Evolutionary conservation across 495 filamentous ascomycete genomes (phyloP), one percentile per base, ranked within the genome.

Genomic region (Cercophora newfieldiana): DNA sequence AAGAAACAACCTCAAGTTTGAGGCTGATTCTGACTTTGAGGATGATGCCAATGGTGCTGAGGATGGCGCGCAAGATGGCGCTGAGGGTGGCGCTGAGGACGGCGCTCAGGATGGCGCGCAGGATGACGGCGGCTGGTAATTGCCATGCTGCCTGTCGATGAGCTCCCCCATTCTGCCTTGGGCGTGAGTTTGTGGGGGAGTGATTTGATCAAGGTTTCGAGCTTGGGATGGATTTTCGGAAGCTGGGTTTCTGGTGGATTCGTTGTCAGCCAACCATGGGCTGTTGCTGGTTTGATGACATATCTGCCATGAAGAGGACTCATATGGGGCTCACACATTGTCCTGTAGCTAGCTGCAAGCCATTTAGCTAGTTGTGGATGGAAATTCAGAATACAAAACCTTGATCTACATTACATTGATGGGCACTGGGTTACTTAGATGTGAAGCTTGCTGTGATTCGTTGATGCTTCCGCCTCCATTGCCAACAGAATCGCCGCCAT

Each of bases 1-100:
- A n/a, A 75, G 65, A 2, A 71, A 75, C 31, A 74, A 79, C 12
- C 78, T 89, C 0, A 79, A 79, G 24, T 90, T 90, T 50, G 83
- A 88, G 63, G 86, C 86, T 28, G 87, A 91, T 57, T 85, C 83
- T 1, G 87, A 90, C 62, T 82, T 89, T n/a, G 80, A 83, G 21
- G 80, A 79, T 0, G 72, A 69, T 4, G 80, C 66, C 14, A 65
- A 66, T 5, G 65, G 12, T 30, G 62, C 49, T 29, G 68, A 64
- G n/a, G 72, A 69, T 22, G 63, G 33, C 18, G 68, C n/a, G n/a
- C n/a, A n/a, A n/a, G n/a, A n/a, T n/a, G n/a, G n/a, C n/a, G n/a
- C n/a, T n/a, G n/a, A n/a, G n/a, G n/a, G n/a, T n/a, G n/a, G 12
- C 12, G 30, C 30, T 12, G 5, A 33, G 30, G 4, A 33, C 12